Percentiles rank a stretch among this genome's conserved stretches.
Conservation (phyloP, 2,329 filamentous ascomycete species). For the Colletotrichum sp. region DNA sequence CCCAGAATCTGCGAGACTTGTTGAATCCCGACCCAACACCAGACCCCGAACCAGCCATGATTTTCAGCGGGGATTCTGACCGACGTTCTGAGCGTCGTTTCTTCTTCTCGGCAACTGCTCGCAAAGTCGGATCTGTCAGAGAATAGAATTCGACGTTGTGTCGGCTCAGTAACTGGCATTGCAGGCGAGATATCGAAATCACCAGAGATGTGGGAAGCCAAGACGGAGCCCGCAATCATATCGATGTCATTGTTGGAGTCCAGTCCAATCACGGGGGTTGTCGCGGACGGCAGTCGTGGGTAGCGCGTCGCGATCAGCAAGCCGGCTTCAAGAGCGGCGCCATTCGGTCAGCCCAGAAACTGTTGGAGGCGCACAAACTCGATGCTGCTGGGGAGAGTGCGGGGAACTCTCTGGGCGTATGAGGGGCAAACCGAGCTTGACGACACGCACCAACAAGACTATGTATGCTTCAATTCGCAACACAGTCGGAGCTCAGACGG, state of each 20-base stretch:
- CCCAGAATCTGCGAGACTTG: slow-evolving; percentile 12
- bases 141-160: not conserved
- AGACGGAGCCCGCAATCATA: slow-evolving; percentile 4
- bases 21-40: slow-evolving; percentile 5
- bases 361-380: not conserved
- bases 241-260: slow-evolving; percentile 16
- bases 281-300: slow-evolving; percentile 1
- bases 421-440: slow-evolving; percentile 14
- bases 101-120: not conserved
- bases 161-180: not conserved
- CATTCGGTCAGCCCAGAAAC: slow-evolving; percentile 15
- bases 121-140: not conserved
- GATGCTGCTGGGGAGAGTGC: slow-evolving; percentile 1
- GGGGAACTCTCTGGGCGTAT: slow-evolving; percentile 8
- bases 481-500: not conserved
- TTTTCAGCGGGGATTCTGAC: not conserved
- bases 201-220: not conserved
- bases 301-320: slow-evolving; percentile 15
- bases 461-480: not conserved
- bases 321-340: not conserved
- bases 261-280: slow-evolving; percentile 7
- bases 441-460: not conserved
- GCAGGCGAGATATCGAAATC: not conserved
- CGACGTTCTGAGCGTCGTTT: not conserved
- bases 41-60: slow-evolving; percentile 8